Base-by-base conservation (phyloP, 2,329 filamentous ascomycete genomes). In the Coleophoma eucalyptorum region DNA sequence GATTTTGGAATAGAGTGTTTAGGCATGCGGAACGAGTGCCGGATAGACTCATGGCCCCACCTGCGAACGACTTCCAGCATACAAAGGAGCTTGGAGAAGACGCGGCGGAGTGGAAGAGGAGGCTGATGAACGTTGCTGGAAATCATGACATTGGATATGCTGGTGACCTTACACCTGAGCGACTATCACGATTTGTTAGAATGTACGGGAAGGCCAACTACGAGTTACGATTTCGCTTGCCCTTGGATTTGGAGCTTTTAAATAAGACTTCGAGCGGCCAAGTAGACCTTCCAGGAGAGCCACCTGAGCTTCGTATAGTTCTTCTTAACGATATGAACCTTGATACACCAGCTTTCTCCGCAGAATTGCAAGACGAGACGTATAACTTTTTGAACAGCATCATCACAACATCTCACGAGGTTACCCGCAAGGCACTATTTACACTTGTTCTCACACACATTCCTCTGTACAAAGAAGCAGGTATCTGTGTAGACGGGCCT, bases 71-170 rank as follows among this genome's bases (percentile, higher is more conserved):
- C 45, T 71, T 72, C 32, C 52, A 63, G 19, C 43, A 53, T 48
- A 53, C 57, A 13, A 51, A 50, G 48, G 54, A 56, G 45, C 54
- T 71, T 5, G 68, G 68, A 32, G 65, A 67, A 43, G 75, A 80
- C 51, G 68, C 70, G 6, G 69, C 73, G 5, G 68, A 69, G 2
- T 97, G 94, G 94, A 70, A 76, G n/a, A 78, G 75, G 38, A 81
- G 87, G 50, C 77, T 97, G 56, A 90, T 99, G 66, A 95, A 96
- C 59, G 83, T 97, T 21, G 91, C 85, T 0, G 94, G 94, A 1
- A 99, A 99, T 64, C 94, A 99, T 66, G 94, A 99, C 67, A 86
- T 99, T 63, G 94, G 94, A 33, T 99, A 99, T 66, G 90, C 92
- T 0, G 94, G 94, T 3, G 94, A 99, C 67, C 78, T 97, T 54